Evolutionary conservation across 306 rosid species (phyloP).

Genomic region (Pyrus betulifolia): DNA sequence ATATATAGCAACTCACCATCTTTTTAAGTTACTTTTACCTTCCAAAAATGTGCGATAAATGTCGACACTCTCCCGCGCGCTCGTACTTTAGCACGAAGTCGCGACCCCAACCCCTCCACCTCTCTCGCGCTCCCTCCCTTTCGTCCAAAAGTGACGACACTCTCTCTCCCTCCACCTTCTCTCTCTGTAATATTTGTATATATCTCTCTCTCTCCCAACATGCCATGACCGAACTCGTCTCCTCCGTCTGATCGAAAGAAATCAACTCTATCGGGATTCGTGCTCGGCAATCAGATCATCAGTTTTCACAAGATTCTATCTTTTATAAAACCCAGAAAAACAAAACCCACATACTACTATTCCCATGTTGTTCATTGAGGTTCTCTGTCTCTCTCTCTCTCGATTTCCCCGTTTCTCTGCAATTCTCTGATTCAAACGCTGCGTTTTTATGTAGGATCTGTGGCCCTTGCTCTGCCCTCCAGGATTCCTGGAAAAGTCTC

Average conservation of each 20-base stretch:
- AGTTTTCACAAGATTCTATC: neutral
- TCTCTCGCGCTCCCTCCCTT: neutral
- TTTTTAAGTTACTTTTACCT: no score
- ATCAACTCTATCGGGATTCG: neutral
- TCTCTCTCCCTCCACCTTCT: neutral
- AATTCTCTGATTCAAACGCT: neutral
- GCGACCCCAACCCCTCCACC: neutral
- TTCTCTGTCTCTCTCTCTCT: neutral
- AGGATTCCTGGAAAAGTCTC: conserved; percentile 19
- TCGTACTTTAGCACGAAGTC: conserved; percentile 20
- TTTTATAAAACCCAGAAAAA: neutral
- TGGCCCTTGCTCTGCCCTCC: conserved; percentile 41
- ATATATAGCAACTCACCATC: neutral
- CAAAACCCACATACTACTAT: neutral
- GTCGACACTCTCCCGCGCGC: conserved; percentile 70
- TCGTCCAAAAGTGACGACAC: conserved; percentile 51
- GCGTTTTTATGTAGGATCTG: conserved; percentile 41
- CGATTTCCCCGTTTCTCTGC: neutral
- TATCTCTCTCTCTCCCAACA: neutral
- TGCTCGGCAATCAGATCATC: neutral
- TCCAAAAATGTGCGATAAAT: conserved; percentile 10
- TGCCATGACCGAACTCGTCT: neutral
- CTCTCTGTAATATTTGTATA: neutral
- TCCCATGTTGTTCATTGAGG: conserved; percentile 65
- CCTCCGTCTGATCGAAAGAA: neutral